phyloP scores from a whole-genome alignment of 352 stramenopile species.

The Thraustochytrium sp. region DNA sequence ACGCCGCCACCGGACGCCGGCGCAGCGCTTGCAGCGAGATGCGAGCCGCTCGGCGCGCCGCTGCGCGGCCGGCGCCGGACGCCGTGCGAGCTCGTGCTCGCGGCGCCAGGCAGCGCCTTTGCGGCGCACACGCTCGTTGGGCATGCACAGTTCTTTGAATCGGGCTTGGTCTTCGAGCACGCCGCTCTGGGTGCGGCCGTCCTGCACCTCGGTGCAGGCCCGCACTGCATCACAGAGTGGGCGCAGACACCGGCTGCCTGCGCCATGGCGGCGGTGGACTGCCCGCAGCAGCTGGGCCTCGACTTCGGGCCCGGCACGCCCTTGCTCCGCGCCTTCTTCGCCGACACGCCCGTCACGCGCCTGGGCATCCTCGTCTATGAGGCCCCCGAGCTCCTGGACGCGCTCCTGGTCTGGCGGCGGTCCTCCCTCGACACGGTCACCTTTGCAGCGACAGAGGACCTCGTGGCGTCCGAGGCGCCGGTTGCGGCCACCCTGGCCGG shows the following conservation, averaged over 20 bases:
- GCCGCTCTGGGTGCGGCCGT: not conserved
- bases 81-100: not conserved
- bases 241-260: not conserved
- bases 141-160: not conserved
- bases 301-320: not conserved
- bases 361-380: not conserved
- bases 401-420: not conserved
- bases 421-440: not conserved
- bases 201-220: not conserved
- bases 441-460: not conserved
- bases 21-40: not conserved
- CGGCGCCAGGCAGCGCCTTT: too few species aligned
- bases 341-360: not conserved
- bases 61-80: conserved; percentile 3
- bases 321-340: not conserved
- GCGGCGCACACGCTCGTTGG: not conserved
- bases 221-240: not conserved
- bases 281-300: not conserved
- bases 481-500: not conserved
- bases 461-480: not conserved
- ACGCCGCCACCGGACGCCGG: not conserved
- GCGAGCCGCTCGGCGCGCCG: not conserved
- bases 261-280: not conserved
- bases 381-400: not conserved
- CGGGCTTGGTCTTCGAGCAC: not conserved